Base-by-base conservation (phyloP, 345 rosid species). In the Sonneratia caseolaris region DNA sequence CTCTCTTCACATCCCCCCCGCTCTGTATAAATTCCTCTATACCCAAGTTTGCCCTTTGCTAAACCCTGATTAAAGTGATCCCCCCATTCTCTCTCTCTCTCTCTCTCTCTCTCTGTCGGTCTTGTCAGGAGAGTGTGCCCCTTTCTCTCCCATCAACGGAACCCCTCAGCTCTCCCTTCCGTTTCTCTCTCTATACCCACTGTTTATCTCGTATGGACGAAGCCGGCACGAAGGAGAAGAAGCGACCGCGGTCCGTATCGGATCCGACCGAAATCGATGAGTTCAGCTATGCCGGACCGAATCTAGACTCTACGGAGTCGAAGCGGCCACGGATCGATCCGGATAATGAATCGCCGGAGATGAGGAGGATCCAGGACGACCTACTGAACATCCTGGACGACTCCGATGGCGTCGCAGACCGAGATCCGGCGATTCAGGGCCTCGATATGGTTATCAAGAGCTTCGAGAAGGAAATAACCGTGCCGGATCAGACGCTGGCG, bases 361-460 rank as follows among this genome's bases (percentile, higher is more conserved):
- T 73, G 62, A 91, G 86, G 78, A 80, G 82, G 64, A 76, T 86
- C 48, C 85, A 81, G 53, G 91, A 87, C 15, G 92, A 89, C 72
- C 79, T 91, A 43, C 77, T 89, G 35, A 71, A 73, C 73, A 81
- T 83, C 47, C 78, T 87, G 5, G 92, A 93, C 18, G 97, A 88
- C 19, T 45, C 85, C 7, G 85, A 79, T n/a, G 57, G 64, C 37
- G 77, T 16, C 35, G 48, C 3, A 18, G 81, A 71, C 47, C 70
- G 56, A 19, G 86, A 79, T n/a, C 71, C 88, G 21, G 68, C 64
- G 40, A 76, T 78, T 73, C 89, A 80, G 72, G 93, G 76, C 7
- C 87, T 93, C 1, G 97, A 91, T 70, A 83, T 88, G 12, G 86
- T 93, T 0, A 89, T 93, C 21, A 87, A 73, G 64, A 93, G 97